Conservation (phyloP, 805 yeast species). For the Scheffersomyces amazonensis region DNA sequence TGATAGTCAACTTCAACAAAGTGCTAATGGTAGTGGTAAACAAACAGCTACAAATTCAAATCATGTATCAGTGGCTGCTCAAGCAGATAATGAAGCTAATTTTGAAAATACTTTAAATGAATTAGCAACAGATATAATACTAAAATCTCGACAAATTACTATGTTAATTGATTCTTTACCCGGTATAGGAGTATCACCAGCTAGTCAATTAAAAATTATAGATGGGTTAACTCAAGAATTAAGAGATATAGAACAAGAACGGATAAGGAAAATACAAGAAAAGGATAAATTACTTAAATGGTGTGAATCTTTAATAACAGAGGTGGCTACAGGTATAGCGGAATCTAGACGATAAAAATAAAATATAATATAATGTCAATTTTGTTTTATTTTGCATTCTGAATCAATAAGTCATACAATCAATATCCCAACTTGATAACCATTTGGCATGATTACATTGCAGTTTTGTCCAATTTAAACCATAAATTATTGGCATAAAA, state of each 20-base stretch:
- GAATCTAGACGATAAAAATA: constrained; percentile 23
- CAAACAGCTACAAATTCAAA: constrained; percentile 12
- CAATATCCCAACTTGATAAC: constrained; percentile 42
- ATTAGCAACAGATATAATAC: constrained; percentile 76
- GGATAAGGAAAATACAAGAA: constrained; percentile 53
- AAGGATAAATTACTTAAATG: constrained; percentile 61
- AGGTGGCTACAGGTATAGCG: constrained; percentile 55
- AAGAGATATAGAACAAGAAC: constrained; percentile 54
- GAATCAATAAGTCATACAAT: constrained; percentile 30
- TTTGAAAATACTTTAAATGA: constrained; percentile 61
- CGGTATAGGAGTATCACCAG: constrained; percentile 83
- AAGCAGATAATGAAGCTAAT: constrained; percentile 14
- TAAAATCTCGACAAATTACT: constrained; percentile 83
- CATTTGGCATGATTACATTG: constrained; percentile 36
- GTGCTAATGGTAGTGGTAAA: constrained; percentile 12
- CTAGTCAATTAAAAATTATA: constrained; percentile 66
- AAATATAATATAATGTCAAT: background rate
- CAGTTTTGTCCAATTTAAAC: constrained; percentile 41
- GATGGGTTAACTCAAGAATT: constrained; percentile 61
- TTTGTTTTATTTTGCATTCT: background rate
- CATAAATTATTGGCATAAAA: constrained; percentile 46
- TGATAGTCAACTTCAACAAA: constrained; percentile 4
- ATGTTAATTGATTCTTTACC: constrained; percentile 86
- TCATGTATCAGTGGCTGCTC: constrained; percentile 10
- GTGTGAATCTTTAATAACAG: constrained; percentile 65